Conservation (phyloP, 2,329 filamentous ascomycete genomes). For the Moelleriella libera region DNA sequence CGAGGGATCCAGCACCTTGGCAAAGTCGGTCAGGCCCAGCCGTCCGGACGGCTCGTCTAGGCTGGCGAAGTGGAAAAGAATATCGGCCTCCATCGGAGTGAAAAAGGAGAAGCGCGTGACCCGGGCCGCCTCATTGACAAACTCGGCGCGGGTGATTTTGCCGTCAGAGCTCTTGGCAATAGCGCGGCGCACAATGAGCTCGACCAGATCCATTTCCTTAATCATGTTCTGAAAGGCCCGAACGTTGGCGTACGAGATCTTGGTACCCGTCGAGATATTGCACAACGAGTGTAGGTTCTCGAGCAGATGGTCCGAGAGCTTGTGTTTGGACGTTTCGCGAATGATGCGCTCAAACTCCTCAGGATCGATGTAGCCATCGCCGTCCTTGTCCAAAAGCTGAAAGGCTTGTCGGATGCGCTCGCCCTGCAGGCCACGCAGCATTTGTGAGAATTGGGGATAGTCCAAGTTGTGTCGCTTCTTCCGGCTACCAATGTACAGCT, state of each 20-base stretch:
- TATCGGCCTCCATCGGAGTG: slow-evolving; percentile 97
- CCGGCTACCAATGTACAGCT: slow-evolving; percentile 80
- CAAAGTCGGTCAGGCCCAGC: slow-evolving; percentile 71
- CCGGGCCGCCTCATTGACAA: slow-evolving; percentile 82
- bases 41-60: slow-evolving; percentile 80
- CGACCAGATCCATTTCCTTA: slow-evolving; percentile 92
- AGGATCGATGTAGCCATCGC: slow-evolving; percentile 88
- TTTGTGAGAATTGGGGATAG: slow-evolving; percentile 94
- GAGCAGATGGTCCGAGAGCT: slow-evolving; percentile 90
- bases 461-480: slow-evolving; percentile 82
- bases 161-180: slow-evolving; percentile 72
- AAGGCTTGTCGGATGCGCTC: slow-evolving; percentile 95
- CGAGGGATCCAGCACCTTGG: slow-evolving; percentile 85
- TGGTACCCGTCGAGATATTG: slow-evolving; percentile 83
- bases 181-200: slow-evolving; percentile 81
- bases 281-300: slow-evolving; percentile 84
- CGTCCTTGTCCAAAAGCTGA: slow-evolving; percentile 77
- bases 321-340: slow-evolving; percentile 80
- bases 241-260: slow-evolving; percentile 95
- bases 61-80: slow-evolving; percentile 95
- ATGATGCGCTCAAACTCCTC: slow-evolving; percentile 97
- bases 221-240: slow-evolving; percentile 97
- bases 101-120: slow-evolving; percentile 91
- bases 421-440: slow-evolving; percentile 90
- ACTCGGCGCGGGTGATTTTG: slow-evolving; percentile 88